Percentiles rank a stretch among this genome's conserved stretches.
phyloP scores from a whole-genome alignment of 805 yeast species.

The Candida corydali region DNA sequence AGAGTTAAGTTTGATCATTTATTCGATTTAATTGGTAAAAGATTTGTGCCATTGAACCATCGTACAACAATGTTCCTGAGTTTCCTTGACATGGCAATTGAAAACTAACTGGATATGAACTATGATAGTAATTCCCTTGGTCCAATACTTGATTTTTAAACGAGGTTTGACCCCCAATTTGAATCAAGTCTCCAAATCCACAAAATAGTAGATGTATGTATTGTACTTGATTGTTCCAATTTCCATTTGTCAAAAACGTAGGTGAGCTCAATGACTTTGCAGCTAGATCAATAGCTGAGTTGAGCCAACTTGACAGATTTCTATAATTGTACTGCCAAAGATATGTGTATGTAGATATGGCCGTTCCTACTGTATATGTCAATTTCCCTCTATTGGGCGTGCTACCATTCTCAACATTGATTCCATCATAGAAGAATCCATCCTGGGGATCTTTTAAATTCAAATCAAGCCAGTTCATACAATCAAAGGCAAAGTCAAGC shows the following conservation, averaged over 20 bases:
- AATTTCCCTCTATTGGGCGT: conserved; percentile 23
- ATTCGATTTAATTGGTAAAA: conserved; percentile 11
- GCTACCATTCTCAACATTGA: conserved; percentile 10
- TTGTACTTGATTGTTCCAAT: conserved; percentile 22
- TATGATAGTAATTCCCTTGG: conserved; percentile 8
- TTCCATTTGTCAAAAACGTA: conserved; percentile 16
- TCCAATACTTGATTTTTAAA: conserved; percentile 7
- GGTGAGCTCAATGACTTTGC: conserved; percentile 12
- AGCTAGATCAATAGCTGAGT: conserved; percentile 18
- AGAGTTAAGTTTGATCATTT: background rate
- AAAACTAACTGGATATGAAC: background rate
- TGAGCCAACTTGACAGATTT: conserved; percentile 10
- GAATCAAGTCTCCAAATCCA: conserved; percentile 23
- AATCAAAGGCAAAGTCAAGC: conserved; percentile 14
- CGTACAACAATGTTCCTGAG: conserved; percentile 12
- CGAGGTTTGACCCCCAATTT: conserved; percentile 6
- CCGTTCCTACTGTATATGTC: conserved; percentile 26
- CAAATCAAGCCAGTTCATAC: conserved; percentile 11
- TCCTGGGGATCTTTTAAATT: conserved; percentile 16
- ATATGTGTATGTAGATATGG: conserved; percentile 21
- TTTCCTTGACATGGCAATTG: background rate
- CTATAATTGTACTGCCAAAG: conserved; percentile 13
- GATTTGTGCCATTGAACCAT: conserved; percentile 17
- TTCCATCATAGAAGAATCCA: conserved; percentile 21
- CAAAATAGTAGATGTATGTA: conserved; percentile 21